These are phyloP conservation scores for Trichoderma asperellum DNA, from an alignment of 2,329 filamentous ascomycete genomes.

Conservation along the genomic window DNA sequence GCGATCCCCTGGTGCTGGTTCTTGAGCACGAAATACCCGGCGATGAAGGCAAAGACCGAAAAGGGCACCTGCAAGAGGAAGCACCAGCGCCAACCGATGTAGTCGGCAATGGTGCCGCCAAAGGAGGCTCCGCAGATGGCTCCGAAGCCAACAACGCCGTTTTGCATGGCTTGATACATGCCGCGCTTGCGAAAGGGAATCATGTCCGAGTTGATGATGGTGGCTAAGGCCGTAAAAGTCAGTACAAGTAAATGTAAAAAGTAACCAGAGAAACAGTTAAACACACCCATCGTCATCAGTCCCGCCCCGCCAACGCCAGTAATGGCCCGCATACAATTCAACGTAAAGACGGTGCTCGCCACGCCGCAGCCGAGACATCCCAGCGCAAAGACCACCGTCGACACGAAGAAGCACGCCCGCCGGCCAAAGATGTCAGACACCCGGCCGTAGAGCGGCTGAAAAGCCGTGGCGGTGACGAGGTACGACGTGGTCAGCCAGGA, in stretches of 20 bases:
- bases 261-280: background rate
- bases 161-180: slow-evolving; percentile 65
- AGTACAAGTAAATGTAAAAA: background rate
- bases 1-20: slow-evolving; percentile 32
- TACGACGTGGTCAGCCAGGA: slow-evolving; percentile 78
- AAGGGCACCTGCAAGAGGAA: slow-evolving; percentile 67
- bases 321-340: slow-evolving; percentile 68
- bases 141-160: slow-evolving; percentile 64
- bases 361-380: slow-evolving; percentile 69
- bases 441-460: slow-evolving; percentile 72
- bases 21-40: slow-evolving; percentile 55
- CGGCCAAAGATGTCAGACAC: slow-evolving; percentile 72
- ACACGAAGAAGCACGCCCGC: slow-evolving; percentile 65
- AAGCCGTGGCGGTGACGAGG: slow-evolving; percentile 70
- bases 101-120: slow-evolving; percentile 66
- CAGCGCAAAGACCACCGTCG: slow-evolving; percentile 62
- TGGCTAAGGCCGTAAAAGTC: slow-evolving; percentile 39
- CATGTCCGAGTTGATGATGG: slow-evolving; percentile 65
- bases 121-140: slow-evolving; percentile 66
- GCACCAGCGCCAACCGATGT: slow-evolving; percentile 69
- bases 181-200: slow-evolving; percentile 60
- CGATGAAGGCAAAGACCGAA: slow-evolving; percentile 58
- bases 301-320: slow-evolving; percentile 73
- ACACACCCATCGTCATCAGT: slow-evolving; percentile 68
- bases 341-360: slow-evolving; percentile 58